Conservation (phyloP, 2,329 filamentous ascomycete genomes). For the Fusarium citri region DNA sequence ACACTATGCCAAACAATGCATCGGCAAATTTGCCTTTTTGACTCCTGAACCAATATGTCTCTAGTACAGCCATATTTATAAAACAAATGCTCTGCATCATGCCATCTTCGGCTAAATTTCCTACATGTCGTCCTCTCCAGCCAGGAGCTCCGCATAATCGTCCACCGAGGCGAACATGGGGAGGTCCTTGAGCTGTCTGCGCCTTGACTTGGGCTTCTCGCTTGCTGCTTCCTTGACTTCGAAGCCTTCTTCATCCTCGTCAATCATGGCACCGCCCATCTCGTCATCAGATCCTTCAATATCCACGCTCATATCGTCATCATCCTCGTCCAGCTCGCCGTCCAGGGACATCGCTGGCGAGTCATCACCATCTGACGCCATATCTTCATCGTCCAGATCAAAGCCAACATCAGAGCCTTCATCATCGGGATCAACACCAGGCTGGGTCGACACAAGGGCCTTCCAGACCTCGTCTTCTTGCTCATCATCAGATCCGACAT, state of each 20-base stretch:
- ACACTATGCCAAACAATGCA: constrained; percentile 8
- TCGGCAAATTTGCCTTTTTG: constrained; percentile 28
- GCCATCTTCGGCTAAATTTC: background rate
- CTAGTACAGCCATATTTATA: constrained; percentile 28
- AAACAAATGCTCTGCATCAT: constrained; percentile 31
- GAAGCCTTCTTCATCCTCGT: constrained; percentile 58
- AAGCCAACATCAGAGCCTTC: constrained; percentile 65
- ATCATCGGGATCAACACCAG: constrained; percentile 65
- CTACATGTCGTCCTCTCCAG: constrained; percentile 70
- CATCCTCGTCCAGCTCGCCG: constrained; percentile 61
- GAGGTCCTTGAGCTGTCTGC: constrained; percentile 86
- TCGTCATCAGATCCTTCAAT: constrained; percentile 57
- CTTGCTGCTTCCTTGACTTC: constrained; percentile 73
- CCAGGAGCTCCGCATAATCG: constrained; percentile 90
- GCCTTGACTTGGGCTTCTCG: constrained; percentile 64
- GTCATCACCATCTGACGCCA: constrained; percentile 63
- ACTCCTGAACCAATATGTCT: constrained; percentile 29
- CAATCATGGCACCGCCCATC: constrained; percentile 57
- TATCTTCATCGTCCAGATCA: constrained; percentile 61
- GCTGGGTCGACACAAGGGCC: constrained; percentile 83
- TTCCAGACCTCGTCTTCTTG: constrained; percentile 90
- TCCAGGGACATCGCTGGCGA: constrained; percentile 53
- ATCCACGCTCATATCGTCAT: constrained; percentile 55
- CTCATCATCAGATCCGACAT: constrained; percentile 66
- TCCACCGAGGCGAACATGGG: constrained; percentile 94